A percentile compares a stretch with the other conserved stretches of the same genome.
Conservation (phyloP, 768 basidiomycete species). For the Boletus vermiculosoides region DNA sequence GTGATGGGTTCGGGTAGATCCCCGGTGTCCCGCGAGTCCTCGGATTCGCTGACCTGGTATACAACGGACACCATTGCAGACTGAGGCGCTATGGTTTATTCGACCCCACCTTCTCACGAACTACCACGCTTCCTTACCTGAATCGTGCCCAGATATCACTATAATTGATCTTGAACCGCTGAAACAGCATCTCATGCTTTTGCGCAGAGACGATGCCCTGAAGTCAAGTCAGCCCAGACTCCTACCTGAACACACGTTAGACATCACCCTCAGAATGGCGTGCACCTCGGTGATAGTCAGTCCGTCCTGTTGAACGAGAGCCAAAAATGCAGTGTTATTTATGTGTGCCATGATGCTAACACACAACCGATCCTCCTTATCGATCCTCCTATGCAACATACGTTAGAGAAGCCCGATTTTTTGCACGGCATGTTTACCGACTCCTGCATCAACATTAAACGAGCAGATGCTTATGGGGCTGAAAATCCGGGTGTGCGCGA, state of each 20-base stretch:
- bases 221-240: constrained; percentile 9
- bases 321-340: constrained; percentile 97
- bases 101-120: constrained; percentile 56
- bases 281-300: constrained; percentile 80
- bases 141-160: constrained; percentile 69
- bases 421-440: background rate
- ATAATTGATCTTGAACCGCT: constrained; percentile 84
- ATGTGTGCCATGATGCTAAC: constrained; percentile 71
- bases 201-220: constrained; percentile 87
- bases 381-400: constrained; percentile 12
- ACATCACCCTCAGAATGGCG: constrained; percentile 64
- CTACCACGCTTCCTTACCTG: constrained; percentile 82
- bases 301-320: constrained; percentile 81
- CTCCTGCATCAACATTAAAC: background rate
- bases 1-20: background rate
- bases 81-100: background rate
- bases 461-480: background rate
- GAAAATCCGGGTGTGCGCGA: constrained; percentile 29
- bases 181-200: constrained; percentile 90
- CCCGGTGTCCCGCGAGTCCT: background rate
- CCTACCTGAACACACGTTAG: background rate
- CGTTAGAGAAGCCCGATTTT: background rate
- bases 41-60: constrained; percentile 10
- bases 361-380: constrained; percentile 23
- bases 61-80: background rate